These are phyloP conservation scores for Phaeoacremonium minimum DNA, from an alignment of 2,329 filamentous ascomycete genomes.

Conservation along the genomic window DNA sequence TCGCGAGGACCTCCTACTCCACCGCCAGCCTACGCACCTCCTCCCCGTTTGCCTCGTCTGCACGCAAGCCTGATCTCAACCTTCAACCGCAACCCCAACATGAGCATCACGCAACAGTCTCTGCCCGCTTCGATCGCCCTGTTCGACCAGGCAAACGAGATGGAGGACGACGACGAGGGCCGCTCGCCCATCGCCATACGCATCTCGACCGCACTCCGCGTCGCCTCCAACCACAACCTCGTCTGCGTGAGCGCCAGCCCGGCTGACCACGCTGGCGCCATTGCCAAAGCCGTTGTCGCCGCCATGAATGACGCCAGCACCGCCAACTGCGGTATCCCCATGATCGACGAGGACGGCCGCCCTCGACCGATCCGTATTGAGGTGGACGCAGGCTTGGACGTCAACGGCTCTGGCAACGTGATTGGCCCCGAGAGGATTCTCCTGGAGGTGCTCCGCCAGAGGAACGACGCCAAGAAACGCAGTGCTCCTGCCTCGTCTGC, in stretches of 20 bases:
- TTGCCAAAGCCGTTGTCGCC: slow-evolving; percentile 39
- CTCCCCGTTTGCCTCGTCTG: slow-evolving; percentile 1
- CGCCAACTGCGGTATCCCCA: slow-evolving; percentile 33
- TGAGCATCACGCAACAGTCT: not conserved
- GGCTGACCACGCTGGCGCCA: slow-evolving; percentile 30
- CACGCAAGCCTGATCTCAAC: not conserved
- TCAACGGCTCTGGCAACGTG: slow-evolving; percentile 39
- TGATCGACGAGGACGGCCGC: slow-evolving; percentile 40
- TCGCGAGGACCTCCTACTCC: slow-evolving; percentile 4
- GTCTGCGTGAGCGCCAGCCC: slow-evolving; percentile 35
- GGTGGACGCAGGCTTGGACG: slow-evolving; percentile 39
- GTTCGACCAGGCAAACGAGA: slow-evolving; percentile 10
- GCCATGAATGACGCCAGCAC: slow-evolving; percentile 37
- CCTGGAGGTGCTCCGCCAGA: slow-evolving; percentile 1
- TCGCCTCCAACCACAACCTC: slow-evolving; percentile 44
- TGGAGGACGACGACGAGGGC: slow-evolving; percentile 15
- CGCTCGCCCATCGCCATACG: slow-evolving; percentile 36
- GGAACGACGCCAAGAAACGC: not conserved
- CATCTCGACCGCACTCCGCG: slow-evolving; percentile 42
- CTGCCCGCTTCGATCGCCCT: not conserved
- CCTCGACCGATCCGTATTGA: slow-evolving; percentile 35
- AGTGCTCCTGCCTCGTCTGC: not conserved
- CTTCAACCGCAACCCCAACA: not conserved
- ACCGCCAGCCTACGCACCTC: slow-evolving; percentile 9
- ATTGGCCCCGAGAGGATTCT: slow-evolving; percentile 25